phyloP scores from a whole-genome alignment of 1,284 basidiomycete species.

The Moesziomyces sp. region DNA sequence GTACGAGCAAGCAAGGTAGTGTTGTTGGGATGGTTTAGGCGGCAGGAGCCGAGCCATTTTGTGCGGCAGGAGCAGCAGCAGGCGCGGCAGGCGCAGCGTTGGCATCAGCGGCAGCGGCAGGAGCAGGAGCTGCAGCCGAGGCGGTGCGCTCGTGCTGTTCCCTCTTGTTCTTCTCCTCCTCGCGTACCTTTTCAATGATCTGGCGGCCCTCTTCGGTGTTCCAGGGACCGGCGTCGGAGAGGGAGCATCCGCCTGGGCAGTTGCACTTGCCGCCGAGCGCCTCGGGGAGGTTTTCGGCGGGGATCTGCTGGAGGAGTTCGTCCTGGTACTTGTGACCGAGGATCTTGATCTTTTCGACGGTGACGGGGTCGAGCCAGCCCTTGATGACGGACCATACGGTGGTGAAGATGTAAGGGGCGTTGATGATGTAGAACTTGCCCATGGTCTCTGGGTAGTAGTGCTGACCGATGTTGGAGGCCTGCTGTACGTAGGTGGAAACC shows the following conservation, averaged over 20 bases:
- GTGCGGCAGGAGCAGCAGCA: constrained; percentile 8
- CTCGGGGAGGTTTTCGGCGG: constrained; percentile 81
- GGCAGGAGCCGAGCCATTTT: constrained; percentile 23
- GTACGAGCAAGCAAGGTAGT: no score
- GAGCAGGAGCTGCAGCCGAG: constrained; percentile 10
- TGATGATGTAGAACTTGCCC: constrained; percentile 92
- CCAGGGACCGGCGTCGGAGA: constrained; percentile 95
- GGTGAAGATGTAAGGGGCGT: constrained; percentile 86
- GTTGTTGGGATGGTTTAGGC: background rate
- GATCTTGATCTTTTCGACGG: constrained; percentile 77
- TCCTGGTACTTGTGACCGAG: constrained; percentile 57
- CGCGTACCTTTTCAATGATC: constrained; percentile 59
- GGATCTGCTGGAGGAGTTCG: constrained; percentile 72
- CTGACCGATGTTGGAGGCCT: constrained; percentile 85
- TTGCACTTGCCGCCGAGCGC: constrained; percentile 86
- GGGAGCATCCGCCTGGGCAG: constrained; percentile 83
- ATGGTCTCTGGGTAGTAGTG: constrained; percentile 82
- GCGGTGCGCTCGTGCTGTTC: constrained; percentile 29
- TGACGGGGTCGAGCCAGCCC: constrained; percentile 93
- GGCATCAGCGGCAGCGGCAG: constrained; percentile 8
- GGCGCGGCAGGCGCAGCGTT: constrained; percentile 9
- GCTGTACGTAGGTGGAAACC: constrained; percentile 86
- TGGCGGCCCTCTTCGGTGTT: constrained; percentile 71
- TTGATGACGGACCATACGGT: constrained; percentile 91
- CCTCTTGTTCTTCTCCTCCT: constrained; percentile 47